phyloP scores from a whole-genome alignment of 1,284 basidiomycete genomes.

The Ustilago xerochloae region DNA sequence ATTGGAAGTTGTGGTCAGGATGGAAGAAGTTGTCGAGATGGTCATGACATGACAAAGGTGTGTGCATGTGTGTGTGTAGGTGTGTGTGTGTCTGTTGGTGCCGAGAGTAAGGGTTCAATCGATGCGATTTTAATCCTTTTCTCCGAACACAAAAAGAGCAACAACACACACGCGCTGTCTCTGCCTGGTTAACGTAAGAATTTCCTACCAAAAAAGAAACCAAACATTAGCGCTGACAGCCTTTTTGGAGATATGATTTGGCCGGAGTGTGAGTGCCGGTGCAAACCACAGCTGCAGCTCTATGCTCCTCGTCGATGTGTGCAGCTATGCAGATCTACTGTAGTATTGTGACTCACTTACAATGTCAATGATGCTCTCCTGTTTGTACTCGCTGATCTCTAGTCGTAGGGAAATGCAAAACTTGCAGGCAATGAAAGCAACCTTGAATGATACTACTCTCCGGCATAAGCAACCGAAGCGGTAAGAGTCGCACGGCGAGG shows the following conservation, averaged over 20 bases:
- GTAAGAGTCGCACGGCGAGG: no score
- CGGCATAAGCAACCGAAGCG: no score
- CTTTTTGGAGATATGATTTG: conserved; percentile 2
- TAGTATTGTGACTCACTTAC: no score
- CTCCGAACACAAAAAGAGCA: background rate
- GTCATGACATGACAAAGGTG: no score
- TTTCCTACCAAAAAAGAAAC: conserved; percentile 2
- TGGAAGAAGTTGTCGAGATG: background rate
- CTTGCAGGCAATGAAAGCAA: no score
- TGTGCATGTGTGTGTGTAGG: background rate
- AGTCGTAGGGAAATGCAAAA: no score
- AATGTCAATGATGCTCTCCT: no score
- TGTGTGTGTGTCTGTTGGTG: background rate
- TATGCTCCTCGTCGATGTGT: conserved; percentile 38
- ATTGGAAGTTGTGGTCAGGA: background rate
- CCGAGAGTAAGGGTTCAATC: conserved; percentile 2
- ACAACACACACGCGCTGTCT: conserved; percentile 3
- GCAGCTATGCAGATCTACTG: no score
- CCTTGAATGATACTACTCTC: no score
- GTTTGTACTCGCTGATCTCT: no score
- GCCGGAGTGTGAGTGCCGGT: conserved; percentile 14
- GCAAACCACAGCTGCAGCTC: conserved; percentile 11
- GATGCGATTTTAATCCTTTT: background rate
- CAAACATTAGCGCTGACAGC: background rate
- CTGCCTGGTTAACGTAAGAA: conserved; percentile 9